A percentile compares a stretch with the other conserved stretches of the same genome.
Evolutionary conservation across 768 basidiomycete species (phyloP).

Genomic region (Boletus fagicola): DNA sequence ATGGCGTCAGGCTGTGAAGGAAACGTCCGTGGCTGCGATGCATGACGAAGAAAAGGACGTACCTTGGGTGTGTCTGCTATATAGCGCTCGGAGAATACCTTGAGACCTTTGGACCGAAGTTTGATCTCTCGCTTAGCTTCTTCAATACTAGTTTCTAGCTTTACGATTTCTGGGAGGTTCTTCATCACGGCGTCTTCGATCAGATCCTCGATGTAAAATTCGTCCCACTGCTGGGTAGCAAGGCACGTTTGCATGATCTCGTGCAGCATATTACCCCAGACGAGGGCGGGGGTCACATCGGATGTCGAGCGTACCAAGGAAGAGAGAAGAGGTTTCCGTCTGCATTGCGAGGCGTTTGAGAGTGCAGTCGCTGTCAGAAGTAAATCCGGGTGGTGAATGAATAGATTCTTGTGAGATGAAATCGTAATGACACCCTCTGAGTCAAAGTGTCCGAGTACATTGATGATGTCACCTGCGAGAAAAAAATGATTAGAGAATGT

Average conservation of each 20-base stretch:
- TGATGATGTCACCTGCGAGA: slow-evolving; percentile 72
- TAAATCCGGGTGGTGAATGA: slow-evolving; percentile 90
- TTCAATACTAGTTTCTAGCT: slow-evolving; percentile 54
- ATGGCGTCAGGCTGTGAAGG: slow-evolving; percentile 53
- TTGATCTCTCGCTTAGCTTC: slow-evolving; percentile 65
- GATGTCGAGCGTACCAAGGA: slow-evolving; percentile 56
- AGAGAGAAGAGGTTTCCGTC: slow-evolving; percentile 82
- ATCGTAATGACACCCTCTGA: slow-evolving; percentile 51
- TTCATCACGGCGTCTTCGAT: slow-evolving; percentile 55
- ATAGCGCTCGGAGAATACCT: slow-evolving; percentile 64
- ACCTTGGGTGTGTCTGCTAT: slow-evolving; percentile 67
- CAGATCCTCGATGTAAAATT: slow-evolving; percentile 55
- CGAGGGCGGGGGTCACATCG: slow-evolving; percentile 61
- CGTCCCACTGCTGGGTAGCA: slow-evolving; percentile 57
- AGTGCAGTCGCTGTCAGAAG: slow-evolving; percentile 90
- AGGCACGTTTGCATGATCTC: slow-evolving; percentile 86
- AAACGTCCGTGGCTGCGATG: not conserved
- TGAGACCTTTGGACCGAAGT: slow-evolving; percentile 60
- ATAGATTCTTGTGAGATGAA: slow-evolving; percentile 59
- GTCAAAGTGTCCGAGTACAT: slow-evolving; percentile 58
- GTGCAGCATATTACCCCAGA: slow-evolving; percentile 94
- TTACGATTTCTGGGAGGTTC: slow-evolving; percentile 60
- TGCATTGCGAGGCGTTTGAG: slow-evolving; percentile 77
- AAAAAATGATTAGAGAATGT: not conserved
- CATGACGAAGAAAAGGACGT: slow-evolving; percentile 2